These are phyloP conservation scores for Globisporangium emineosum DNA, from an alignment of 352 stramenopile genomes.

Conservation along the genomic window DNA sequence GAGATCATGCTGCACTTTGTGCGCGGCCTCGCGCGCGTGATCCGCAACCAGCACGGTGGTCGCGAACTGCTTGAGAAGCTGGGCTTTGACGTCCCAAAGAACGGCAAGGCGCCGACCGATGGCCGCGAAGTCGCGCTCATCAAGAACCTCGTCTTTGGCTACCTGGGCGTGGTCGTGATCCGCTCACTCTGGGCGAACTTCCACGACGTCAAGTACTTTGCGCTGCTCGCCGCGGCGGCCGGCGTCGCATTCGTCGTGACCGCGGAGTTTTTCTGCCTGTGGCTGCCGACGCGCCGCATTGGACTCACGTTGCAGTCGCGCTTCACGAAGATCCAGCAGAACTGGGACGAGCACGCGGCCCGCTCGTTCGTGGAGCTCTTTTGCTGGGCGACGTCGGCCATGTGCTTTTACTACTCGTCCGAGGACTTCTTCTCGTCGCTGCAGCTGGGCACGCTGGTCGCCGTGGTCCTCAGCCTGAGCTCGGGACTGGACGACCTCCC, in stretches of 20 bases:
- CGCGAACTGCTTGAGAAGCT: constrained; percentile 50
- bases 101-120: constrained; percentile 63
- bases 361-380: constrained; percentile 64
- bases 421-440: constrained; percentile 50
- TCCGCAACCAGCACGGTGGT: constrained; percentile 66
- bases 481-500: constrained; percentile 56
- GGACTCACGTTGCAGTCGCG: constrained; percentile 73
- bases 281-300: constrained; percentile 65
- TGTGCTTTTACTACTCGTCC: constrained; percentile 57
- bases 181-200: constrained; percentile 64
- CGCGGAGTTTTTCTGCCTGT: constrained; percentile 78
- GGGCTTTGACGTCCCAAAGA: constrained; percentile 70
- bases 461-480: constrained; percentile 44
- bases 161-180: constrained; percentile 59
- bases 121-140: constrained; percentile 67
- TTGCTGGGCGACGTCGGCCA: constrained; percentile 53
- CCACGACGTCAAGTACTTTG: constrained; percentile 72
- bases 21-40: constrained; percentile 53
- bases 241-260: constrained; percentile 71
- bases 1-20: constrained; percentile 73
- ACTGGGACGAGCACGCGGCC: constrained; percentile 52
- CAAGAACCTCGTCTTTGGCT: constrained; percentile 80
- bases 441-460: constrained; percentile 51
- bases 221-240: constrained; percentile 56
- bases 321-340: constrained; percentile 53